phyloP scores from a whole-genome alignment of 768 basidiomycete species.

The Serendipita indica region DNA sequence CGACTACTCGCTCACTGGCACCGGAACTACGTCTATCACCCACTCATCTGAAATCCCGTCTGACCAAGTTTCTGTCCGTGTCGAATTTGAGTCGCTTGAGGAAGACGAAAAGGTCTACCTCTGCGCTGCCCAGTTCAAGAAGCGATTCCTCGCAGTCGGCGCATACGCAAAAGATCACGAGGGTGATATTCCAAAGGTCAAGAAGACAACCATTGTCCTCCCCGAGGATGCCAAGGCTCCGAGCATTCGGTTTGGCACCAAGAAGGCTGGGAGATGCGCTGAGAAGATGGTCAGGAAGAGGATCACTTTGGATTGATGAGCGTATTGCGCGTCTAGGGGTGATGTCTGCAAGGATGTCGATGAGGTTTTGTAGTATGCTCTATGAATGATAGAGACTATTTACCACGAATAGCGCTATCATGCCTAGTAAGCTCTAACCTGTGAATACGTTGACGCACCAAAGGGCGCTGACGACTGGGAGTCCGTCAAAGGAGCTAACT shows the following conservation, averaged over 20 bases:
- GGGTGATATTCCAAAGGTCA: neutral
- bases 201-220: neutral
- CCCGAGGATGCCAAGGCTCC: neutral
- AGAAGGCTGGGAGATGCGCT: neutral
- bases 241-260: neutral
- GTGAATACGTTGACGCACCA: no score
- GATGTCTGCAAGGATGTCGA: no score
- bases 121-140: neutral
- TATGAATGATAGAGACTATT: no score
- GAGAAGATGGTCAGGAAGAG: conserved; percentile 8
- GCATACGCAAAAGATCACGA: neutral
- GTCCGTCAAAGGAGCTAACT: no score
- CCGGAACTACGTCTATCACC: neutral
- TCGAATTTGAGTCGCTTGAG: neutral
- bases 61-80: neutral
- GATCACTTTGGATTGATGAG: no score
- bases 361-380: no score
- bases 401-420: no score
- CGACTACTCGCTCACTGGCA: neutral
- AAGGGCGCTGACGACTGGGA: no score
- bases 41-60: neutral
- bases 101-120: conserved; percentile 1
- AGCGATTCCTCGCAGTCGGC: neutral
- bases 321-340: no score
- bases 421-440: no score